Evolutionary conservation across 2,329 filamentous ascomycete genomes (phyloP).

Genomic region (Aspergillus luchuensis): DNA sequence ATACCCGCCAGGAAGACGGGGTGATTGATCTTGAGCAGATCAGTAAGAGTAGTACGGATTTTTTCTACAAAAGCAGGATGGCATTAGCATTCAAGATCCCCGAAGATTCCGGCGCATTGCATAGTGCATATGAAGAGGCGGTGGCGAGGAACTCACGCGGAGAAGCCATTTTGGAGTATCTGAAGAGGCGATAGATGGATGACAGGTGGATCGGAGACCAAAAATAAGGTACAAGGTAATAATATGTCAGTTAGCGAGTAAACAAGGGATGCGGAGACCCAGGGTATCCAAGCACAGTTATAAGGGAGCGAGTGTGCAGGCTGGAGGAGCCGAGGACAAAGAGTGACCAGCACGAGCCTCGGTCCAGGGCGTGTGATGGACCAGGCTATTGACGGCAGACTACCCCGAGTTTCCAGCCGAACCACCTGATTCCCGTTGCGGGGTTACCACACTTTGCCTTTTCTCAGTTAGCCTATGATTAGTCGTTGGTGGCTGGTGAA

Average conservation of each 20-base stretch:
- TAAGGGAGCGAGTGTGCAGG: conserved; percentile 7
- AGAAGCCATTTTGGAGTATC: conserved; percentile 64
- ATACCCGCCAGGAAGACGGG: conserved; percentile 94
- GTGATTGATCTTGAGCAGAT: conserved; percentile 97
- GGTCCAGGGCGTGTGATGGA: conserved; percentile 7
- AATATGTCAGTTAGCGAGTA: not conserved
- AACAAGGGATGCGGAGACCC: not conserved
- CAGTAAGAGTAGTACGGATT: conserved; percentile 88
- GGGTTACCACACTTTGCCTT: not conserved
- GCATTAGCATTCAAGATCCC: not conserved
- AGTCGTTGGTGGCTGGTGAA: too few species aligned
- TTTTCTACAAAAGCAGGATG: conserved; percentile 60
- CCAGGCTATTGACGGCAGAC: not conserved
- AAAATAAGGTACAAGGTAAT: not conserved
- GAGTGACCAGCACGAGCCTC: conserved; percentile 17
- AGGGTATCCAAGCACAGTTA: conserved; percentile 11
- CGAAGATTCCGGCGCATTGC: conserved; percentile 9
- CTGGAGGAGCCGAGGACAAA: conserved; percentile 18
- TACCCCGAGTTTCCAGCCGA: conserved; percentile 4
- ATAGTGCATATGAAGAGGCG: conserved; percentile 23
- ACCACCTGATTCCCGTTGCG: conserved; percentile 8
- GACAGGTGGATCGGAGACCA: conserved; percentile 13
- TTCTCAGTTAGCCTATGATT: too few species aligned
- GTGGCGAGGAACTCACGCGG: conserved; percentile 64
- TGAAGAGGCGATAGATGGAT: conserved; percentile 4